Evolutionary conservation across 768 basidiomycete species (phyloP), one percentile per base, ranked within the genome.

Genomic region (Chalciporus piperatus): DNA sequence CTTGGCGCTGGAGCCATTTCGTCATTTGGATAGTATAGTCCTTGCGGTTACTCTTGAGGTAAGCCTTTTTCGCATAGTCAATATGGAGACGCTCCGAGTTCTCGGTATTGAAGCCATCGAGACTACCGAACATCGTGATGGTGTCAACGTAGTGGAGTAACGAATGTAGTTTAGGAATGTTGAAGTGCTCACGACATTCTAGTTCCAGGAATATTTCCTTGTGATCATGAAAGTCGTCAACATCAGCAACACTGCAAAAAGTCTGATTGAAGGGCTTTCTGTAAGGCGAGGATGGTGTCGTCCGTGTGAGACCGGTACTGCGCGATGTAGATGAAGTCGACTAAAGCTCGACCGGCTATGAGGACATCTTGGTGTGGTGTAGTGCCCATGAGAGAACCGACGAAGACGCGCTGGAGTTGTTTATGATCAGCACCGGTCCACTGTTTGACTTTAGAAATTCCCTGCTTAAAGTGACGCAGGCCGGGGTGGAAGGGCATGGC

Each of bases 241-340:
- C n/a, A n/a, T n/a, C n/a, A n/a, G n/a, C n/a, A n/a, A n/a, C n/a
- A n/a, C n/a, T n/a, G n/a, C n/a, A n/a, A n/a, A n/a, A n/a, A n/a
- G n/a, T n/a, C n/a, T n/a, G n/a, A n/a, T n/a, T n/a, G n/a, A n/a
- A 64, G 47, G 1, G 68, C 55, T 12, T 60, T 55, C 1, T 69
- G 45, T 1, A 76, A 20, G 1, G 42, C 32, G 1, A 28, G 42
- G 3, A 74, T 58, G 4, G 67, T 71, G 14, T 50, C 25, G 3
- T 22, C 23, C n/a, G 19, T 45, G 16, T 45, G 28, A 9, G 14
- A 45, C 12, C 28, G n/a, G n/a, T 45, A 32, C 43, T 45, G 14
- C 1, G 71, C 68, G 9, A 70, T 48, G 47, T 69, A 74, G 11
- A 76, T 51, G 51, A 76, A 77, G 52, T 77, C 71, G 0, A 78